Percentiles rank a stretch among this genome's conserved stretches.
Conservation (phyloP, 495 filamentous ascomycete species). For the Hamigera avellanea region DNA sequence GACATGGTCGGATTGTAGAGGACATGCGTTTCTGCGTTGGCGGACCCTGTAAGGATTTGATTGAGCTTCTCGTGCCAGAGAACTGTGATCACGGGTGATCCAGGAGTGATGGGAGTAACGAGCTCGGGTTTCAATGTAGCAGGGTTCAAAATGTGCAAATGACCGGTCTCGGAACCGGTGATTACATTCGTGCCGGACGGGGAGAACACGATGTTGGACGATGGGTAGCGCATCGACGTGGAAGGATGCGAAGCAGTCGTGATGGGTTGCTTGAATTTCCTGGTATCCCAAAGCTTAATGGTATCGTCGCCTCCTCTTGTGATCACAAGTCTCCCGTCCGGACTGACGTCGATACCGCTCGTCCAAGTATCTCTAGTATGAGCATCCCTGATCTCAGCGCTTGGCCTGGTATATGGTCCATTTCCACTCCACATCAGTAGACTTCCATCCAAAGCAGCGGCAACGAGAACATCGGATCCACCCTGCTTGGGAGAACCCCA, state of each 20-base stretch:
- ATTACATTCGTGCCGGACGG: slow-evolving; percentile 72
- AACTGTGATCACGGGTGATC: slow-evolving; percentile 69
- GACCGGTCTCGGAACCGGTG: slow-evolving; percentile 75
- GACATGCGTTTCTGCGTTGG: slow-evolving; percentile 76
- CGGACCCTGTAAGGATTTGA: slow-evolving; percentile 89
- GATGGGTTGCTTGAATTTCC: slow-evolving; percentile 86
- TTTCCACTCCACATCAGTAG: slow-evolving; percentile 87
- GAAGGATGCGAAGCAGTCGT: slow-evolving; percentile 68
- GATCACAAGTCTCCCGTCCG: slow-evolving; percentile 79
- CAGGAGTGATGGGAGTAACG: slow-evolving; percentile 74
- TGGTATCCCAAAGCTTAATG: slow-evolving; percentile 87
- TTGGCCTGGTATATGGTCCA: slow-evolving; percentile 74
- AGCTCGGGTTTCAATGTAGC: slow-evolving; percentile 77
- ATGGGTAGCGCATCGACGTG: slow-evolving; percentile 71
- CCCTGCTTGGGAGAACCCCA: slow-evolving; percentile 78
- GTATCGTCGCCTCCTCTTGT: slow-evolving; percentile 85
- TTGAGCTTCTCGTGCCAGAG: slow-evolving; percentile 92
- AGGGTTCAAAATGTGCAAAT: slow-evolving; percentile 87
- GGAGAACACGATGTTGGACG: slow-evolving; percentile 79
- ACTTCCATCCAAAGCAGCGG: slow-evolving; percentile 82
- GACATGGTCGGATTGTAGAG: slow-evolving; percentile 84
- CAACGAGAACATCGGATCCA: slow-evolving; percentile 64
- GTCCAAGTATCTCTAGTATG: slow-evolving; percentile 84
- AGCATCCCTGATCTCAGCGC: slow-evolving; percentile 77
- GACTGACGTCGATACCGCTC: slow-evolving; percentile 80